A percentile compares a stretch with the other conserved stretches of the same genome.
phyloP scores from a whole-genome alignment of 1,284 basidiomycete genomes.

The Moesziomyces parantarcticus region DNA sequence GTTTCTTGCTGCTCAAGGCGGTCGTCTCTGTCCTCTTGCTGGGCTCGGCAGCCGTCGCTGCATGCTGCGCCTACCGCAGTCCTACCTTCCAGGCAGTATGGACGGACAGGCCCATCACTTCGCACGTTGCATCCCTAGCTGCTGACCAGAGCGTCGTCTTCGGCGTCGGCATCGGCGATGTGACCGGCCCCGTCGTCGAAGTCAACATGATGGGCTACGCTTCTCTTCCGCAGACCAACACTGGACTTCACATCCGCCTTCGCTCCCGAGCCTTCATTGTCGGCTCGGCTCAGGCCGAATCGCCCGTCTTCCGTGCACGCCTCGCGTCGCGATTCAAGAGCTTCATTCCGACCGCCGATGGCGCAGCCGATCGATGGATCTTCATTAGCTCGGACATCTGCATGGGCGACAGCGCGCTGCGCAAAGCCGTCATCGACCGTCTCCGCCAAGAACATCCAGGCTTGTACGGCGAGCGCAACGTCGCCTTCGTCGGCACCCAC shows the following conservation, averaged over 20 bases:
- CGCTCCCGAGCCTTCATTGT: constrained; percentile 81
- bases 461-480: constrained; percentile 77
- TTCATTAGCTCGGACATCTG: constrained; percentile 79
- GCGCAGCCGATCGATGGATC: constrained; percentile 71
- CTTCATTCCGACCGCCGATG: constrained; percentile 46
- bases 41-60: constrained; percentile 14
- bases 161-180: constrained; percentile 75
- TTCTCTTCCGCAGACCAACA: constrained; percentile 76
- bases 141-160: constrained; percentile 27
- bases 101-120: constrained; percentile 3
- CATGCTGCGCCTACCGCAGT: constrained; percentile 21
- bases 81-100: constrained; percentile 2
- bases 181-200: constrained; percentile 74
- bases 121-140: background rate
- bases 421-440: constrained; percentile 76
- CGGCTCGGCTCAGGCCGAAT: constrained; percentile 67
- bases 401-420: constrained; percentile 78
- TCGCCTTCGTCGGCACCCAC: constrained; percentile 81
- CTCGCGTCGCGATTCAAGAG: constrained; percentile 13
- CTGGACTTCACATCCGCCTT: constrained; percentile 82
- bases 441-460: constrained; percentile 74
- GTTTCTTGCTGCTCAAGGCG: constrained; percentile 23
- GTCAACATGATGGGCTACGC: constrained; percentile 78
- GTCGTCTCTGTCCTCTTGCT: constrained; percentile 19
- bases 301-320: background rate